Evolutionary conservation across 768 basidiomycete species (phyloP), one percentile per base, ranked within the genome.

Genomic region (Leccinum ochraceum): DNA sequence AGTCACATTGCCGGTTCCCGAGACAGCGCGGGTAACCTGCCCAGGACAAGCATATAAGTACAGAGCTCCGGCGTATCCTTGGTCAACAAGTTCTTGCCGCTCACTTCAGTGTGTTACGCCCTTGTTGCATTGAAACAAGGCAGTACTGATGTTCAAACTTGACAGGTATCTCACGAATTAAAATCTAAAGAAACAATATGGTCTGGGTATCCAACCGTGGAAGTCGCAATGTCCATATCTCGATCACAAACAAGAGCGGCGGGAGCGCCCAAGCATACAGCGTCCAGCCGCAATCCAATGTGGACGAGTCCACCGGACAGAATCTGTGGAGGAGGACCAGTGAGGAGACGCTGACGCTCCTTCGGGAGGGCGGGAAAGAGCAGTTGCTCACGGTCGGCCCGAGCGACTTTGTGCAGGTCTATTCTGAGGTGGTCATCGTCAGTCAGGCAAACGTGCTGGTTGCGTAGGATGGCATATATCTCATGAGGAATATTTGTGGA

Each of bases 131-230:
- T 42, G 8, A 1, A 42, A 3, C 17, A 3, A 17, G 16, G 16
- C 7, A 8, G 3, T 7, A n/a, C 39, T 42, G 39, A 42, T n/a
- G 16, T 42, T n/a, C 6, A n/a, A n/a, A 3, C 39, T 42, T n/a
- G 39, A 17, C 17, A 42, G 39, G 17, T 17, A n/a, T 42, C 8
- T 42, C 39, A 8, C 17, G 7, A 9, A 42, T 42, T 3, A 42
- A 9, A 9, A 16, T 17, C 16, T 39, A 17, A 42, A 42, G 39
- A 3, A 14, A 22, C 46, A 50, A 26, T 6, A 50, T 63, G 66
- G 62, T 66, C 34, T 67, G 66, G 62, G 54, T 67, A 3, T 63
- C 66, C n/a, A 67, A 65, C 20, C 63, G 58, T 17, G n/a, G 22
- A 2, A 6, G 0, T 16, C 14, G 28, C 11, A 7, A 20, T 13